A percentile compares a stretch with the other conserved stretches of the same genome.
phyloP scores from a whole-genome alignment of 2,329 filamentous ascomycete species.

The Fusarium bulbicola region DNA sequence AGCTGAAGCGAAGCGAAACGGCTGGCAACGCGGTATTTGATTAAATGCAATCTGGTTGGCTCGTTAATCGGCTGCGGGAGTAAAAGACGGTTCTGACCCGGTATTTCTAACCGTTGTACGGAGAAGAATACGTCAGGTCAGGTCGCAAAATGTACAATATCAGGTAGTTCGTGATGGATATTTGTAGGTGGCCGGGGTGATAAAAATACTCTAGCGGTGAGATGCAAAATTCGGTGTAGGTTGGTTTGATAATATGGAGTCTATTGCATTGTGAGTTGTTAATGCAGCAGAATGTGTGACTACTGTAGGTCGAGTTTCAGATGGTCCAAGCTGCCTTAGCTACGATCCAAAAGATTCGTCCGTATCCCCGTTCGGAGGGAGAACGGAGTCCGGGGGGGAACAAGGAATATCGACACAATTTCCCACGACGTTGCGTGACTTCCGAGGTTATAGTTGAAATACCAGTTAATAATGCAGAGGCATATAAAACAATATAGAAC shows the following conservation, averaged over 20 bases:
- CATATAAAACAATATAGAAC: not conserved
- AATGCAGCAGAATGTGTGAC: constrained; percentile 27
- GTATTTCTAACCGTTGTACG: constrained; percentile 20
- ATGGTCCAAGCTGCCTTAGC: constrained; percentile 15
- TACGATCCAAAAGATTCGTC: constrained; percentile 7
- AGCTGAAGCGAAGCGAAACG: constrained; percentile 19
- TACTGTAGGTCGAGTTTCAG: constrained; percentile 24
- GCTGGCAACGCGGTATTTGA: constrained; percentile 15
- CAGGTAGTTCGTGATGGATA: constrained; percentile 19
- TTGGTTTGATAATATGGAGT: constrained; percentile 20
- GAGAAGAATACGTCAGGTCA: constrained; percentile 3
- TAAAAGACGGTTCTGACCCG: constrained; percentile 21
- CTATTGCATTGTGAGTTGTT: constrained; percentile 26
- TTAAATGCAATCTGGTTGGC: constrained; percentile 24
- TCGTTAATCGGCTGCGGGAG: constrained; percentile 25
- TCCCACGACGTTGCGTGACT: constrained; percentile 24
- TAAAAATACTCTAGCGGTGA: constrained; percentile 21
- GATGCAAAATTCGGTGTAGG: constrained; percentile 3
- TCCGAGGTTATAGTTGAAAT: constrained; percentile 12
- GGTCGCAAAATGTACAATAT: constrained; percentile 5
- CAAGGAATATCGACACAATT: constrained; percentile 7
- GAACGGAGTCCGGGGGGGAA: constrained; percentile 1
- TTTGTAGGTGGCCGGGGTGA: constrained; percentile 15
- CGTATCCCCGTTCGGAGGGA: constrained; percentile 12
- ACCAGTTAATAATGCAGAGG: constrained; percentile 2